phyloP scores from a whole-genome alignment of 805 yeast species.

The Kockiozyma suomiensis region DNA sequence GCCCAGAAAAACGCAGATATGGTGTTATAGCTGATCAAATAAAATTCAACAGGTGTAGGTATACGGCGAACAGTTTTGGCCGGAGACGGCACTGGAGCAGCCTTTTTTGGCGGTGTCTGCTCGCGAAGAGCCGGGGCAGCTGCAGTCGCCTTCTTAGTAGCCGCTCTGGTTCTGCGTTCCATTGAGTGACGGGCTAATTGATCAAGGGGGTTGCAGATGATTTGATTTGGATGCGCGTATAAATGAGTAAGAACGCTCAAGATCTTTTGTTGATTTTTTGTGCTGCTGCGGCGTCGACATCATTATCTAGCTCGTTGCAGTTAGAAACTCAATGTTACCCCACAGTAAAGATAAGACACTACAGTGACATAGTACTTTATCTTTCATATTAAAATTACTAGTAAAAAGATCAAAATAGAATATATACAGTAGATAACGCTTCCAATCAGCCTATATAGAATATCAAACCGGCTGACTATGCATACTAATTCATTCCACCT shows the following conservation, averaged over 20 bases:
- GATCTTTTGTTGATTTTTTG: neutral
- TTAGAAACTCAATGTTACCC: neutral
- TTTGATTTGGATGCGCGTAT: no score
- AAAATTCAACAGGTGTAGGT: slow-evolving; percentile 23
- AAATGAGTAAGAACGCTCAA: neutral
- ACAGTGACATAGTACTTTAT: neutral
- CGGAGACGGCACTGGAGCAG: neutral
- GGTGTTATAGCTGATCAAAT: slow-evolving; percentile 55
- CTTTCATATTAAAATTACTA: no score
- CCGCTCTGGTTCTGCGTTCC: neutral
- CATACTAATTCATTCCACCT: no score
- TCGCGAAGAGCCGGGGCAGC: neutral
- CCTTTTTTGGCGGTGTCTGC: neutral
- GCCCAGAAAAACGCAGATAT: slow-evolving; percentile 59
- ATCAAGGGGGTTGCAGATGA: no score
- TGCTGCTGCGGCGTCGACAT: neutral
- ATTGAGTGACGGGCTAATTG: no score
- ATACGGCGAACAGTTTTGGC: neutral
- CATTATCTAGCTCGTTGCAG: neutral
- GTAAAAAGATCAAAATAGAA: no score
- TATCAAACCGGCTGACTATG: neutral
- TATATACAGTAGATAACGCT: no score
- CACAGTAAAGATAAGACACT: no score
- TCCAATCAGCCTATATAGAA: no score
- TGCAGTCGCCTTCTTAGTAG: neutral